These are phyloP conservation scores for Nissolia schottii DNA, from an alignment of 306 rosid genomes.

Conservation along the genomic window DNA sequence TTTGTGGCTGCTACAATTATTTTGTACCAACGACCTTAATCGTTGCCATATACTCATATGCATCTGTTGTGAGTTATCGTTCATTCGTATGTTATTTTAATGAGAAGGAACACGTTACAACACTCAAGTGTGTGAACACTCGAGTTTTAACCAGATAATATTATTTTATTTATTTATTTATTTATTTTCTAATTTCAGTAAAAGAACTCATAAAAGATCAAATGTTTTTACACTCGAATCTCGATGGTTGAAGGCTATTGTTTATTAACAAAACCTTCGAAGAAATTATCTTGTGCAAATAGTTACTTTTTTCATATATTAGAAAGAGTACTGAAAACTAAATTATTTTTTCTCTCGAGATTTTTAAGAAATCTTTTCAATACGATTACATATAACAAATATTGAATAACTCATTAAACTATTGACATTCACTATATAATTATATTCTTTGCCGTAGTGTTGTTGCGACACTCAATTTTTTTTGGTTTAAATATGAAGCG, in stretches of 20 bases:
- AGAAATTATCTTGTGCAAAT: neutral
- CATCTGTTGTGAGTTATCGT: no score
- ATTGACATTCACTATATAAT: neutral
- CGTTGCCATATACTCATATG: no score
- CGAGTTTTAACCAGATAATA: neutral
- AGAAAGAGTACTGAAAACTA: neutral
- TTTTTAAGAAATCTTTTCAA: neutral
- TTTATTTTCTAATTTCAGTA: neutral
- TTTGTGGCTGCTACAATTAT: no score
- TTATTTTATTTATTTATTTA: neutral
- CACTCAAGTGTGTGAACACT: no score
- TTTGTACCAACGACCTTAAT: no score
- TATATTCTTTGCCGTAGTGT: neutral
- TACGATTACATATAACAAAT: neutral
- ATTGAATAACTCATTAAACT: neutral
- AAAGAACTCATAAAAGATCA: neutral
- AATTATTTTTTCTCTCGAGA: neutral
- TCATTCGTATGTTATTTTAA: neutral
- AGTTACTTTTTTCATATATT: neutral
- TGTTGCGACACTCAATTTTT: neutral
- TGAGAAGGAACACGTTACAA: neutral
- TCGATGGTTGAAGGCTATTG: neutral
- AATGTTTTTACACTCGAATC: no score
- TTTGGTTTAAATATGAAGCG: no score
- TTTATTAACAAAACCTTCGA: neutral